These are phyloP conservation scores for Aspergillus panamensis DNA, from an alignment of 495 filamentous ascomycete species.

Conservation along the genomic window DNA sequence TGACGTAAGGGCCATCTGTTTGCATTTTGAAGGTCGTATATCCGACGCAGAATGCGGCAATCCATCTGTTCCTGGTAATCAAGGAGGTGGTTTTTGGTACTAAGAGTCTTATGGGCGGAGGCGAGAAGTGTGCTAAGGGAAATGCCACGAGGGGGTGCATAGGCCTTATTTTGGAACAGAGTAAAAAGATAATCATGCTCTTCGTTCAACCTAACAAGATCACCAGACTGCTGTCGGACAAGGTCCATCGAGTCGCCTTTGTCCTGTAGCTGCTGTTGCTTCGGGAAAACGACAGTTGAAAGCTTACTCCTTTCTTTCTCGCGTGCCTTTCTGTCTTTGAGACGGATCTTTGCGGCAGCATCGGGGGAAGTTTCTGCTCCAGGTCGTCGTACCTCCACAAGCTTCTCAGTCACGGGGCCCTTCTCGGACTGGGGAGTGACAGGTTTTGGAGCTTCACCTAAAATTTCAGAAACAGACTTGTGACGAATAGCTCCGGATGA, in stretches of 20 bases:
- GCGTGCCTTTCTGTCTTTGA: constrained; percentile 54
- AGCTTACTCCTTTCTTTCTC: constrained; percentile 62
- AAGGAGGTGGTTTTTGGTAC: constrained; percentile 70
- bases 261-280: constrained; percentile 38
- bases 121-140: constrained; percentile 65
- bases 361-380: constrained; percentile 36
- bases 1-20: constrained; percentile 91
- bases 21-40: constrained; percentile 83
- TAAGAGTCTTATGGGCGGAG: constrained; percentile 77
- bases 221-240: constrained; percentile 41
- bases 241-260: constrained; percentile 37
- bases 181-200: constrained; percentile 77
- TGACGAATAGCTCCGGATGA: constrained; percentile 65
- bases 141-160: constrained; percentile 53
- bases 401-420: constrained; percentile 23
- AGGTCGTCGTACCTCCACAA: constrained; percentile 25
- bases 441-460: constrained; percentile 58
- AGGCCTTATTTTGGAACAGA: constrained; percentile 69
- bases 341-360: constrained; percentile 47
- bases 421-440: constrained; percentile 33
- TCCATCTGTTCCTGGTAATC: constrained; percentile 80
- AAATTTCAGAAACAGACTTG: constrained; percentile 70
- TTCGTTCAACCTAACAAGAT: constrained; percentile 49
- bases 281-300: constrained; percentile 79
- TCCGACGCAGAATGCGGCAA: constrained; percentile 72